Conservation (phyloP, 78 protist species). For the Monosiga brevicollis region DNA sequence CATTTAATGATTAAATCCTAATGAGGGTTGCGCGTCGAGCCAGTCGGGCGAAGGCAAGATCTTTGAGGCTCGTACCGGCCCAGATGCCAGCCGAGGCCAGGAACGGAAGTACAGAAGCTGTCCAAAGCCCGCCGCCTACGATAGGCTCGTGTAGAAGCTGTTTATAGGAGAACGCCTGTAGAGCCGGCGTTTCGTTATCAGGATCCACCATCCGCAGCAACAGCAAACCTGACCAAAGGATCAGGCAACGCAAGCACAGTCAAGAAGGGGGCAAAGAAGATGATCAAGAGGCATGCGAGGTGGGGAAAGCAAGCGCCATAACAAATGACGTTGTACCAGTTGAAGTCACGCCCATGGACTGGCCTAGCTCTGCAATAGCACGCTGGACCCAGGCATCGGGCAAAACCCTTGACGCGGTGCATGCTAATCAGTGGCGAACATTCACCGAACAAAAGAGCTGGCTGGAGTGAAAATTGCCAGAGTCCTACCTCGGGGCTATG, state of each 20-base stretch:
- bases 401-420: neutral
- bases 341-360: neutral
- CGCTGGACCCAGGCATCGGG: neutral
- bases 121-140: slow-evolving; percentile 17
- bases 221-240: slow-evolving; percentile 17
- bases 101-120: slow-evolving; percentile 5
- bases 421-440: no score
- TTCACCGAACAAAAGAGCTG: no score
- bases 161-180: slow-evolving; percentile 3
- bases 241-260: no score
- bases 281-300: no score
- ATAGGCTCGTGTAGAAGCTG: slow-evolving; percentile 13
- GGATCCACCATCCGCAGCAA: slow-evolving; percentile 26
- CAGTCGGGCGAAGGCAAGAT: neutral
- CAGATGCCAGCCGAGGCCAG: neutral
- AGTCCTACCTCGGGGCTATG: neutral
- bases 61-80: neutral
- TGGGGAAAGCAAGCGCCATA: no score
- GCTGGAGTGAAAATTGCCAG: no score
- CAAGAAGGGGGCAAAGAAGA: no score
- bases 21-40: neutral
- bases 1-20: neutral
- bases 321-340: no score
- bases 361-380: neutral
- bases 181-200: neutral